These are phyloP conservation scores for Phytophthora ramorum DNA, from an alignment of 352 stramenopile genomes.

Conservation along the genomic window DNA sequence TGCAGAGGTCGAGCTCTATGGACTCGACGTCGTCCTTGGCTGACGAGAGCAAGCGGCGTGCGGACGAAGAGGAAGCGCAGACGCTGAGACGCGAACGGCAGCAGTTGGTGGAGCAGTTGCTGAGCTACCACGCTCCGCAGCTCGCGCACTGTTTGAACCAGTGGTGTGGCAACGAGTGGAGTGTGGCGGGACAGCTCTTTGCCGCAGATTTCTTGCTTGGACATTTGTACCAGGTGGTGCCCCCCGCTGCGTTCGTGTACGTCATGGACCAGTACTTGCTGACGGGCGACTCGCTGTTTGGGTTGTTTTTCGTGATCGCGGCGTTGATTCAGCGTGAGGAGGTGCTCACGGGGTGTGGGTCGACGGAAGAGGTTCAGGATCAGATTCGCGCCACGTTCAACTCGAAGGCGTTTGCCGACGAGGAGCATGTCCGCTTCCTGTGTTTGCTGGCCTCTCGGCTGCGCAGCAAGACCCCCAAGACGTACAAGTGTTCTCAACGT, in stretches of 20 bases:
- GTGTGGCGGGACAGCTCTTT: slow-evolving; percentile 58
- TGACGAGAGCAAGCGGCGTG: slow-evolving; percentile 34
- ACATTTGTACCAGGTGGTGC: slow-evolving; percentile 72
- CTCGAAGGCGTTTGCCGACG: slow-evolving; percentile 37
- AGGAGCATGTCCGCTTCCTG: slow-evolving; percentile 60
- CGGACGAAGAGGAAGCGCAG: slow-evolving; percentile 45
- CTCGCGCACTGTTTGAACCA: slow-evolving; percentile 75
- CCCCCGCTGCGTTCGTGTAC: slow-evolving; percentile 65
- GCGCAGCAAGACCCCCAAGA: slow-evolving; percentile 66
- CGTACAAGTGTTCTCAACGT: slow-evolving; percentile 63
- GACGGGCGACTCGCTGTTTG: slow-evolving; percentile 71
- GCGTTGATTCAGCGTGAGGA: slow-evolving; percentile 58
- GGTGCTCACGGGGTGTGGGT: slow-evolving; percentile 38
- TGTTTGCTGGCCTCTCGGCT: slow-evolving; percentile 69
- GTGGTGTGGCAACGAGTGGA: slow-evolving; percentile 79
- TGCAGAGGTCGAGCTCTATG: slow-evolving; percentile 42
- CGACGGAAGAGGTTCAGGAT: slow-evolving; percentile 46
- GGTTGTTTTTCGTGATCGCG: slow-evolving; percentile 75
- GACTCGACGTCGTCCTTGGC: slow-evolving; percentile 47
- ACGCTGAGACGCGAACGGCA: slow-evolving; percentile 52
- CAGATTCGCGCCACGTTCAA: slow-evolving; percentile 52
- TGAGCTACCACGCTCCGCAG: slow-evolving; percentile 78
- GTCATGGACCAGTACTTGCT: slow-evolving; percentile 86
- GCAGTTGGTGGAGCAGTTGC: slow-evolving; percentile 72
- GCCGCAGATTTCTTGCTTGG: slow-evolving; percentile 66